Base-by-base conservation (phyloP, 257 asterid species). In the Anisodus tanguticus region DNA sequence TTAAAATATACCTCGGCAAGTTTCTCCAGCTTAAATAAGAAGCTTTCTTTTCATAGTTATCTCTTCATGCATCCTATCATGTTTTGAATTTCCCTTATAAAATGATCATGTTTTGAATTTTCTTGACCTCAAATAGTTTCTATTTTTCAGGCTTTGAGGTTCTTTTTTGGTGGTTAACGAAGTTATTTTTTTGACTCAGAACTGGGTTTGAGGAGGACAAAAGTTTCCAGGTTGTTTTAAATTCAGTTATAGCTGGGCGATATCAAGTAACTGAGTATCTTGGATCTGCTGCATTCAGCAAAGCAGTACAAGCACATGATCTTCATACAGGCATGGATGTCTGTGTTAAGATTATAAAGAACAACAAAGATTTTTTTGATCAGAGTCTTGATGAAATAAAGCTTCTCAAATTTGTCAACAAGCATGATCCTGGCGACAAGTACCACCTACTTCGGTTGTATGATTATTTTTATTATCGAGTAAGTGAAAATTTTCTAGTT, bases 211-310 rank as follows among this genome's bases (percentile, higher is more conserved):
- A 86, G 86, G 88, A 86, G 83, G 86, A 86, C 82, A 86, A 86
- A 64, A 83, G 84, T 83, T 86, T 86, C 70, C 84, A 86, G 49
- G 88, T 86, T 54, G 86, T 86, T 54, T 68, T 86, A 47, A 82
- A 86, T 77, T 86, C 88, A 82, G 86, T 86, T 9, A 82, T 86
- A 72, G 88, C 88, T 74, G 88, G 88, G 12, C 83, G 88, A 64
- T 86, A 86, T 86, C 88, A 86, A 63, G 88, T 86, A 22, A 86
- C 88, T 7, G 88, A 86, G 88, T 86, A 86, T 53, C 88, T 86
- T 68, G 88, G 88, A 67, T 86, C 88, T 62, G 86, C 88, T 77
- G 88, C 88, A 64, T 86, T 86, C 69, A 86, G 88, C 77, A 86
- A 86, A 86, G 88, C 88, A 15, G 84, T 86, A 22, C 88, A 86